Evolutionary conservation across 306 rosid species (phyloP), one percentile per base, ranked within the genome.

Genomic region (Lathyrus aphaca): DNA sequence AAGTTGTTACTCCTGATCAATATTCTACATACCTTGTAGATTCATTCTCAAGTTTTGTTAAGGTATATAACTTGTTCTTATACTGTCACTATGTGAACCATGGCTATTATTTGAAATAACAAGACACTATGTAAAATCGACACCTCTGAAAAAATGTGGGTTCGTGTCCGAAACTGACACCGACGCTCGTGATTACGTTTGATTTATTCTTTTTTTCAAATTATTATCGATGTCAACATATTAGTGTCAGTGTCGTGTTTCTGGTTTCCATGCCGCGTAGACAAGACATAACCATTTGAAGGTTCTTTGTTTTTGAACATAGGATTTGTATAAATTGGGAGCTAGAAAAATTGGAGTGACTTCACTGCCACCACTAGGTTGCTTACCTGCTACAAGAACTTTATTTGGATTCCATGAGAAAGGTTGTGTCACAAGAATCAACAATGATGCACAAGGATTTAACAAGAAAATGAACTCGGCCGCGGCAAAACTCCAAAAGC

Each of bases 281-380:
- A 32, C 38, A 32, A 32, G 38, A 6, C 38, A 32, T 32, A 35
- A 35, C 10, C 39, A 35, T 35, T 35, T 7, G 4, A 64, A 13
- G 59, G 37, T 23, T 64, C 10, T 43, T 55, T 71, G 68, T 25
- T 62, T 27, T 71, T 74, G 37, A 73, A 72, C 75, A 68, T 73
- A 94, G 99, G 79, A 39, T 12, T 81, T 89, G 86, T 85, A 91
- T 74, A 87, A 84, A 32, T 81, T 85, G 60, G 97, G 99, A 82
- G 99, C 88, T 3, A 91, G 97, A 73, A 94, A 79, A 76, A 63
- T 94, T 58, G 97, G 99, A 60, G 99, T 87, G 77, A 94, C 96
- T 37, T 85, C 97, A 83, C 84, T 94, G 7, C 96, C 99, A 42
- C 97, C 97, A 69, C 66, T 94, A 80, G 99, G 99, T 39, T 94